phyloP scores from a whole-genome alignment of 2,329 filamentous ascomycete genomes.

The Xylariales sp. region DNA sequence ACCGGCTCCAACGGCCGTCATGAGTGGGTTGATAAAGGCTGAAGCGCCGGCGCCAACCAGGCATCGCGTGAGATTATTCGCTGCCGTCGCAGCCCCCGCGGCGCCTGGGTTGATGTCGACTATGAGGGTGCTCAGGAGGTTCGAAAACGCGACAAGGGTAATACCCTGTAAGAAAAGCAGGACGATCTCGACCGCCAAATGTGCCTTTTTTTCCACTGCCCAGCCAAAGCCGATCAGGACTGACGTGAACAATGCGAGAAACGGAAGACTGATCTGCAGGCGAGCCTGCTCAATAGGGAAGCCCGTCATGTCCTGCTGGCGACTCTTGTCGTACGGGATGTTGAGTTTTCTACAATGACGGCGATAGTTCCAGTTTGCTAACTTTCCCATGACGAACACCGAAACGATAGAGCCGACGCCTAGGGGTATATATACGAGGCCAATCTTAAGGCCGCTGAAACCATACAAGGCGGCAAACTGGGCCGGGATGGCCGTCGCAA shows the following conservation, averaged over 20 bases:
- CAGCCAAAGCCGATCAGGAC: slow-evolving; percentile 54
- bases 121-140: slow-evolving; percentile 56
- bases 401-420: slow-evolving; percentile 52
- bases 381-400: slow-evolving; percentile 54
- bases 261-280: slow-evolving; percentile 52
- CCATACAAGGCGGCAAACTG: slow-evolving; percentile 60
- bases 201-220: slow-evolving; percentile 49
- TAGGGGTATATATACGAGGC: slow-evolving; percentile 55
- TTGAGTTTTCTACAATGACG: slow-evolving; percentile 62
- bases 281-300: slow-evolving; percentile 52
- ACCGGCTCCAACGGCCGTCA: slow-evolving; percentile 55
- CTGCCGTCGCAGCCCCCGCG: slow-evolving; percentile 57
- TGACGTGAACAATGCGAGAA: slow-evolving; percentile 58
- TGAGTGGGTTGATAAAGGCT: slow-evolving; percentile 56
- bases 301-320: slow-evolving; percentile 52
- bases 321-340: slow-evolving; percentile 61
- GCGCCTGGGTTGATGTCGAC: slow-evolving; percentile 58
- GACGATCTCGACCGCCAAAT: slow-evolving; percentile 51
- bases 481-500: slow-evolving; percentile 49
- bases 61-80: slow-evolving; percentile 59
- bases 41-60: slow-evolving; percentile 57
- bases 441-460: slow-evolving; percentile 61
- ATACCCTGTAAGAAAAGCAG: slow-evolving; percentile 53
- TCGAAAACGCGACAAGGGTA: slow-evolving; percentile 56
- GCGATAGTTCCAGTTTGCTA: slow-evolving; percentile 71